Evolutionary conservation across 1,284 basidiomycete species (phyloP).

Genomic region (Marasmius tenuissimus): DNA sequence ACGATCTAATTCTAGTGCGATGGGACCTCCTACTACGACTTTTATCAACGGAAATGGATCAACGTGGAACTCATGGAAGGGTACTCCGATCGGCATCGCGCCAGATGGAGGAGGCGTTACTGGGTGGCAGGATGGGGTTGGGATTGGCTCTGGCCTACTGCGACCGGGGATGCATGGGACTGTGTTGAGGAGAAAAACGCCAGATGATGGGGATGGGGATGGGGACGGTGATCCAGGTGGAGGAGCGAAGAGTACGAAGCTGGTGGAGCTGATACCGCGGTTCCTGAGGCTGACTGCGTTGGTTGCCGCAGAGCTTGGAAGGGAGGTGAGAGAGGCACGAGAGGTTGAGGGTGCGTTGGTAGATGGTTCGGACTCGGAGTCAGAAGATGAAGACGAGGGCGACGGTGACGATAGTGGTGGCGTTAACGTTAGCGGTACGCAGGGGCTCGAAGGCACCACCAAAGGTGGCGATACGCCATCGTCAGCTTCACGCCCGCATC

Average conservation of each 20-base stretch:
- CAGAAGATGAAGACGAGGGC: not conserved
- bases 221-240: conserved; percentile 14
- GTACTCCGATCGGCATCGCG: conserved; percentile 33
- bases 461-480: conserved; percentile 10
- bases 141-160: conserved; percentile 66
- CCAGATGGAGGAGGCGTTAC: conserved; percentile 53
- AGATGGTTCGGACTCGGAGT: not conserved
- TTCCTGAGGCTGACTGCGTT: conserved; percentile 76
- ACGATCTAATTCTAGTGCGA: conserved; percentile 8
- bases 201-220: conserved; percentile 5
- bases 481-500: not conserved
- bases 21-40: not conserved
- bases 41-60: conserved; percentile 6
- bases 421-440: not conserved
- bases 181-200: conserved; percentile 50
- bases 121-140: conserved; percentile 70
- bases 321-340: conserved; percentile 47
- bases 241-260: conserved; percentile 53
- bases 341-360: conserved; percentile 2
- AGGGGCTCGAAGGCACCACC: not conserved
- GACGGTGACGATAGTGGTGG: too few relatives aligned
- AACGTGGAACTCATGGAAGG: conserved; percentile 23
- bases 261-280: conserved; percentile 67
- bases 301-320: conserved; percentile 69
- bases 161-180: conserved; percentile 53